These are phyloP conservation scores for Chlorella sp. DNA, from an alignment of 139 green algal genomes.

Conservation along the genomic window DNA sequence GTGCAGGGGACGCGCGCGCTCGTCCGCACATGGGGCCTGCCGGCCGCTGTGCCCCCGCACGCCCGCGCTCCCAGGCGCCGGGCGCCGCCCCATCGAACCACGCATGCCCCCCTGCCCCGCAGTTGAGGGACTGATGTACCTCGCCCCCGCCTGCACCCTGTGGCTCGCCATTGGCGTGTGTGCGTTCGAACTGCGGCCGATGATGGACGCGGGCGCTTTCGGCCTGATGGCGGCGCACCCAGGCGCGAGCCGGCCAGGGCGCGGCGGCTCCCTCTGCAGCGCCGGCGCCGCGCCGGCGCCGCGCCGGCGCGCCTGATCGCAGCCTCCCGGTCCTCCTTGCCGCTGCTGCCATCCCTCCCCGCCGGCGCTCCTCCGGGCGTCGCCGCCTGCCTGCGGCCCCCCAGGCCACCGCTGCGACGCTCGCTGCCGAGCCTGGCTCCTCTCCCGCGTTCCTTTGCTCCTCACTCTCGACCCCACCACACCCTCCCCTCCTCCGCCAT, in stretches of 20 bases:
- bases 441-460: too few relatives aligned
- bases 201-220: slow-evolving; percentile 47
- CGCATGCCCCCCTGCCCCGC: background rate
- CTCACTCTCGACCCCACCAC: too few relatives aligned
- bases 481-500: background rate
- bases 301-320: too few relatives aligned
- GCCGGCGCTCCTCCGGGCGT: too few relatives aligned
- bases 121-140: slow-evolving; percentile 90
- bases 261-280: too few relatives aligned
- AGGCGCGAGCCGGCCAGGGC: too few relatives aligned
- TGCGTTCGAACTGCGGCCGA: slow-evolving; percentile 53
- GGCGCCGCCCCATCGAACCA: background rate
- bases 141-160: slow-evolving; percentile 80
- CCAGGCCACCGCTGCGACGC: too few relatives aligned
- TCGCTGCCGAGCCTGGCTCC: too few relatives aligned
- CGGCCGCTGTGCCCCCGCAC: background rate
- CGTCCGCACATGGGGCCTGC: background rate
- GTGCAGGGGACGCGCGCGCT: background rate
- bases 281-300: too few relatives aligned
- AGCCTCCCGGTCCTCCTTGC: too few relatives aligned
- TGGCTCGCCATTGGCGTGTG: slow-evolving; percentile 71
- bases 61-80: background rate
- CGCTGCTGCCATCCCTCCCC: too few relatives aligned
- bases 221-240: slow-evolving; percentile 28
- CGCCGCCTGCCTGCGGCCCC: too few relatives aligned